These are phyloP conservation scores for Clarireedia monteithiana DNA, from an alignment of 2,329 filamentous ascomycete genomes.

Conservation along the genomic window DNA sequence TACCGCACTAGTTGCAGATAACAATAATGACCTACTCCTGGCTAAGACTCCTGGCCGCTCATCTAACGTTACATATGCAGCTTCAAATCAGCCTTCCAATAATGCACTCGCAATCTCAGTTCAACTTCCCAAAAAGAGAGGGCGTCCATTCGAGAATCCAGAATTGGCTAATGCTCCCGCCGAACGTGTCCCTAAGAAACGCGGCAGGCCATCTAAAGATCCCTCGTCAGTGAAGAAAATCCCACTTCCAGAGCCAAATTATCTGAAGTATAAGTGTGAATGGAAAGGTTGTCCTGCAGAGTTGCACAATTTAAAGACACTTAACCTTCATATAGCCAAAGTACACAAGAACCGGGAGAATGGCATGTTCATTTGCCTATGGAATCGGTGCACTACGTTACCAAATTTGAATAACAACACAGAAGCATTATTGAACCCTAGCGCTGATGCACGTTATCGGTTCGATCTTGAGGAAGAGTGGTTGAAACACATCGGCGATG, in stretches of 20 bases:
- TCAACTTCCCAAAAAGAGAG: constrained; percentile 4
- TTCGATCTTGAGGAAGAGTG: constrained; percentile 31
- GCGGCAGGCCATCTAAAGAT: constrained; percentile 13
- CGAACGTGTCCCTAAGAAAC: constrained; percentile 14
- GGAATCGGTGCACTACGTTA: constrained; percentile 33
- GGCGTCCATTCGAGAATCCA: constrained; percentile 1
- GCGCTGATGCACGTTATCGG: not conserved
- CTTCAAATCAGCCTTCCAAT: not conserved
- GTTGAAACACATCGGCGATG: constrained; percentile 42
- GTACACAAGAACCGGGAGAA: constrained; percentile 36
- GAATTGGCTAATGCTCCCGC: not conserved
- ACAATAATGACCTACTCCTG: not conserved
- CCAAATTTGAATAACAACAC: constrained; percentile 12
- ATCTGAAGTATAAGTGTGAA: constrained; percentile 49
- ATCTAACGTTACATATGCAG: not conserved
- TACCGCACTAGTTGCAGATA: not conserved
- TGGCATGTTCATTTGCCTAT: constrained; percentile 30
- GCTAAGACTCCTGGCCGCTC: not conserved
- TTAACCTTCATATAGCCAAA: constrained; percentile 44
- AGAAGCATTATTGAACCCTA: constrained; percentile 9
- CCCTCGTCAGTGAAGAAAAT: constrained; percentile 3
- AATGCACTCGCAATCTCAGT: not conserved
- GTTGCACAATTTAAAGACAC: constrained; percentile 53
- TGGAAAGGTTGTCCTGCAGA: constrained; percentile 52
- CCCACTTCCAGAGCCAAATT: constrained; percentile 32